Evolutionary conservation across 805 yeast species (phyloP).

Genomic region (Isabelozyma gotoi): DNA sequence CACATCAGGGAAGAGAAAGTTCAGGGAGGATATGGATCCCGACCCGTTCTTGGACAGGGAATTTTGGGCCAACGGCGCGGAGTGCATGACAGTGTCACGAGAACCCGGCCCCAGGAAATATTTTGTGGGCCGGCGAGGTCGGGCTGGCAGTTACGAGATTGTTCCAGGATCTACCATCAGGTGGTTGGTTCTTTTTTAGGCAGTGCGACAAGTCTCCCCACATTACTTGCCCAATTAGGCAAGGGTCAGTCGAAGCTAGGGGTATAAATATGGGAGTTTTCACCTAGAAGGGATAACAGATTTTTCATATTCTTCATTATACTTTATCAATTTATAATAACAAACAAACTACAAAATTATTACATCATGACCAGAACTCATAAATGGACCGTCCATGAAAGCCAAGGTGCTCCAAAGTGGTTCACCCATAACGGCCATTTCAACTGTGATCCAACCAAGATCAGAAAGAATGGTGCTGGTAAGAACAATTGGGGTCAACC

Average conservation of each 20-base stretch:
- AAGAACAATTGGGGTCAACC: conserved; percentile 84
- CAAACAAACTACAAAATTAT: not conserved
- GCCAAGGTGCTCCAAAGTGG: conserved; percentile 57
- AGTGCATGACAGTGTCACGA: too few relatives aligned
- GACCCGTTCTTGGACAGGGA: too few relatives aligned
- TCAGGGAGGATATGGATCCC: too few relatives aligned
- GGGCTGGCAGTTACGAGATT: too few relatives aligned
- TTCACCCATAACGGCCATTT: conserved; percentile 75
- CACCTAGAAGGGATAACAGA: not conserved
- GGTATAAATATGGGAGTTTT: not conserved
- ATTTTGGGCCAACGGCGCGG: too few relatives aligned
- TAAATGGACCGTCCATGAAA: conserved; percentile 72
- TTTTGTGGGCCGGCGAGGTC: too few relatives aligned
- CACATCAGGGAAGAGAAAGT: too few relatives aligned
- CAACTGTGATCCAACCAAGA: conserved; percentile 69
- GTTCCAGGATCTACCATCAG: too few relatives aligned
- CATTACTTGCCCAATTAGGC: not conserved
- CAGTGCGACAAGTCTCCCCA: not conserved
- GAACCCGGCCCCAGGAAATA: too few relatives aligned
- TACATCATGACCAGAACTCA: conserved; percentile 70
- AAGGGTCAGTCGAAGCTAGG: not conserved
- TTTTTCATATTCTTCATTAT: not conserved
- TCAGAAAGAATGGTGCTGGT: conserved; percentile 85
- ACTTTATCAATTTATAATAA: not conserved
- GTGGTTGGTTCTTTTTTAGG: not conserved